Evolutionary conservation across 345 rosid genomes (phyloP).

Genomic region (Firmiana major): DNA sequence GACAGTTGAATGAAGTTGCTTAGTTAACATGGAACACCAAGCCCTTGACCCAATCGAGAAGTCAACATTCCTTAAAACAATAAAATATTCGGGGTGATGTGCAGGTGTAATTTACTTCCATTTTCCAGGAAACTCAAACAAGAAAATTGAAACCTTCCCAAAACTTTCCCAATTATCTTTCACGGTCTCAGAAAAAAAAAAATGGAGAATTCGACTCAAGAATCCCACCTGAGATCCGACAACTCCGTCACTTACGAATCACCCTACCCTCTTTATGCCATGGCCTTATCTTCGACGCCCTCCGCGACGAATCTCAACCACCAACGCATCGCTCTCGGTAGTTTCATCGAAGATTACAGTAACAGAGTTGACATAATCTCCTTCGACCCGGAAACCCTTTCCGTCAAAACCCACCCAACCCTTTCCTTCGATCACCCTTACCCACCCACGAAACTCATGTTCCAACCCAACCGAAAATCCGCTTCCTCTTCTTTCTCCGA

Average conservation of each 20-base stretch:
- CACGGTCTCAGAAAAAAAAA: neutral
- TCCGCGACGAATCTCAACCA: constrained; percentile 17
- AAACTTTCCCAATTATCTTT: neutral
- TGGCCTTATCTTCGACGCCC: constrained; percentile 65
- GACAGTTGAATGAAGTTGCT: neutral
- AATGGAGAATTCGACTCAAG: constrained; percentile 84
- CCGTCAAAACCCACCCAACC: constrained; percentile 47
- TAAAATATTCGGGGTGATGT: neutral
- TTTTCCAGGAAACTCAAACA: neutral
- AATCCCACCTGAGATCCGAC: constrained; percentile 69
- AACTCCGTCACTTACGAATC: constrained; percentile 79
- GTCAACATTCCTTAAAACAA: neutral
- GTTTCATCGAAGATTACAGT: constrained; percentile 78
- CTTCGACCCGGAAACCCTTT: constrained; percentile 66
- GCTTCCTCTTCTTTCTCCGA: constrained; percentile 33
- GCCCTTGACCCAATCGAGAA: neutral
- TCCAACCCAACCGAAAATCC: constrained; percentile 38
- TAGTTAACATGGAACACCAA: neutral
- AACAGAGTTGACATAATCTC: constrained; percentile 85
- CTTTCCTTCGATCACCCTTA: constrained; percentile 73
- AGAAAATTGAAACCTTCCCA: neutral
- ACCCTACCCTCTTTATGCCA: constrained; percentile 74
- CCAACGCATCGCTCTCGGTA: constrained; percentile 80
- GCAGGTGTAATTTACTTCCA: neutral
- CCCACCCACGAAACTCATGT: constrained; percentile 84